Percentiles rank a stretch among this genome's conserved stretches.
Conservation (phyloP, 148 eudicot genomes). For the Oxyria digyna region DNA sequence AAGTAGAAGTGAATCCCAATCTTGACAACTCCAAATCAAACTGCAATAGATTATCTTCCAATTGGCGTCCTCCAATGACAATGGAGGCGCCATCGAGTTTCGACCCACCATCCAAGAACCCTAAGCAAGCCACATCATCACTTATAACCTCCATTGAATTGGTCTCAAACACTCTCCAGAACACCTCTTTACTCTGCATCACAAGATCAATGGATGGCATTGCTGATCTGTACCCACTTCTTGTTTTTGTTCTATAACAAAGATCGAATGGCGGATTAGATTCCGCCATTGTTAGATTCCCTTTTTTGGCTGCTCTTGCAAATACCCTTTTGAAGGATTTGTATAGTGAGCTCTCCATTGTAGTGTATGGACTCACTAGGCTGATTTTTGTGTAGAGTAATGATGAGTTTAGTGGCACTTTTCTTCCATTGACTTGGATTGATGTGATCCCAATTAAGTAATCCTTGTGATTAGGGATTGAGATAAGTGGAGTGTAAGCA, state of each 20-base stretch:
- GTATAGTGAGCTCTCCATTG: slow-evolving; percentile 25
- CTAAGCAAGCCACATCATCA: slow-evolving; percentile 21
- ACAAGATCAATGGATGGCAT: slow-evolving; percentile 36
- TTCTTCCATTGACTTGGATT: slow-evolving; percentile 17
- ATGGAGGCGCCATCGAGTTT: slow-evolving; percentile 16
- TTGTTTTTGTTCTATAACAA: slow-evolving; percentile 16
- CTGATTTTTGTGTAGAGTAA: slow-evolving; percentile 42
- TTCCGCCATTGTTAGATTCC: slow-evolving; percentile 9
- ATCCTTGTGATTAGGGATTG: not conserved
- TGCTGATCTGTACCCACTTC: slow-evolving; percentile 15
- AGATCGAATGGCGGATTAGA: slow-evolving; percentile 25
- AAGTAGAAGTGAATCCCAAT: slow-evolving; percentile 72
- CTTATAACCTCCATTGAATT: slow-evolving; percentile 39
- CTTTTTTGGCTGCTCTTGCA: not conserved
- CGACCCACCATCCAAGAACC: slow-evolving; percentile 39
- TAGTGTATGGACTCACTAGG: slow-evolving; percentile 32
- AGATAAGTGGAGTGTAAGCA: slow-evolving; percentile 40
- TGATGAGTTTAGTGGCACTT: slow-evolving; percentile 22
- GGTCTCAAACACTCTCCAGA: slow-evolving; percentile 31
- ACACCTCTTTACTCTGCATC: slow-evolving; percentile 19
- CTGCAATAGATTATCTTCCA: slow-evolving; percentile 74
- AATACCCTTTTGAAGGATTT: slow-evolving; percentile 16
- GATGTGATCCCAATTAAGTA: slow-evolving; percentile 28
- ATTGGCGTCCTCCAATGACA: slow-evolving; percentile 60
- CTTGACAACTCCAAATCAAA: slow-evolving; percentile 50